Conservation (phyloP, 2,329 filamentous ascomycete species). For the Acarospora socialis region DNA sequence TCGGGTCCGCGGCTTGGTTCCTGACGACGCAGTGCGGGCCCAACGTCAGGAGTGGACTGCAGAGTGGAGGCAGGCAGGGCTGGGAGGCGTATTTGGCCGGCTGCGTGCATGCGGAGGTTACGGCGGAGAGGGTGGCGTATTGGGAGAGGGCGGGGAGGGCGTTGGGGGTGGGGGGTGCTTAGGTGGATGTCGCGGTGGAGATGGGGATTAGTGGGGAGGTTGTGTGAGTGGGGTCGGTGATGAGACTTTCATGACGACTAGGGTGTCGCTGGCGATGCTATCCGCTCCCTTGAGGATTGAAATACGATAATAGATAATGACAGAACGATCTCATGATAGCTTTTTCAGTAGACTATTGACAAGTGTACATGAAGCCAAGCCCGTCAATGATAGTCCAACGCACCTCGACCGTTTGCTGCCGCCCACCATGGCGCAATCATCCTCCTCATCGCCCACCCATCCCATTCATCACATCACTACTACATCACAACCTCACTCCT, state of each 20-base stretch:
- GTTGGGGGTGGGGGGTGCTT: conserved; percentile 19
- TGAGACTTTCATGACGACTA: background rate
- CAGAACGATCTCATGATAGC: no score
- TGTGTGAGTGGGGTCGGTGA: background rate
- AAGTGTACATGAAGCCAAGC: no score
- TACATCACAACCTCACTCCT: no score
- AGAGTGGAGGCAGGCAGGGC: conserved; percentile 32
- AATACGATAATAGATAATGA: no score
- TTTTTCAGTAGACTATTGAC: no score
- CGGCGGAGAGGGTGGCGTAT: conserved; percentile 31
- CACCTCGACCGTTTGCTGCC: no score
- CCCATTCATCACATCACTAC: no score
- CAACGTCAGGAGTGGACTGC: conserved; percentile 30
- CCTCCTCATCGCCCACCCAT: no score
- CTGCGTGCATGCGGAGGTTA: conserved; percentile 39
- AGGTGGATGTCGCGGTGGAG: background rate
- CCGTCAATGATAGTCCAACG: no score
- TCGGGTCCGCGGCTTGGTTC: conserved; percentile 49
- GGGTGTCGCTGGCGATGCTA: background rate
- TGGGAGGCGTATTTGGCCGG: conserved; percentile 39
- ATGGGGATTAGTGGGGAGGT: background rate
- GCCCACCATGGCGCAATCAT: no score
- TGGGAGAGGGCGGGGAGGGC: conserved; percentile 36
- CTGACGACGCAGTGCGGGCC: conserved; percentile 38
- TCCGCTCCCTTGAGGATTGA: no score